A percentile compares a stretch with the other conserved stretches of the same genome.
phyloP scores from a whole-genome alignment of 176 grass and related monocot genomes.

The Ensete ventricosum region DNA sequence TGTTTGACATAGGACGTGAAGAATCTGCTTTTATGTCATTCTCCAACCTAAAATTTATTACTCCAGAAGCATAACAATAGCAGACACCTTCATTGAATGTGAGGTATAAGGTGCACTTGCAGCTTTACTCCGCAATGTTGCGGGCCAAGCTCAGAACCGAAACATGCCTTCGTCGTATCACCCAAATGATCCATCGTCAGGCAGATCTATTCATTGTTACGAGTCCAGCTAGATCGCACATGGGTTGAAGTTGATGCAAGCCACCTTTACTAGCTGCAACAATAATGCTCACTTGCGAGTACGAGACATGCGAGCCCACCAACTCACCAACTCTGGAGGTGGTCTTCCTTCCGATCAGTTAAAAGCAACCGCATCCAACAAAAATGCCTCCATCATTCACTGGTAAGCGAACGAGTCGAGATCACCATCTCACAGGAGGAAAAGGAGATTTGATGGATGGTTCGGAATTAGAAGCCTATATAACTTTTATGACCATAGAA shows the following conservation, averaged over 20 bases:
- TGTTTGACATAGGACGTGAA: neutral
- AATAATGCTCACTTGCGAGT: neutral
- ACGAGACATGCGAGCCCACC: constrained; percentile 5
- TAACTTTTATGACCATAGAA: neutral
- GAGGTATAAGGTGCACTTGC: neutral
- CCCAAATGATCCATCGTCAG: neutral
- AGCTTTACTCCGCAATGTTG: neutral
- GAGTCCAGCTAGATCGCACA: neutral
- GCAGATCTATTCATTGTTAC: neutral
- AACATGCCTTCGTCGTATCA: neutral
- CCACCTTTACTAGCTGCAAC: neutral
- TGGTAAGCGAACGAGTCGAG: neutral
- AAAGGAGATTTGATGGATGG: neutral
- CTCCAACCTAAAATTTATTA: neutral
- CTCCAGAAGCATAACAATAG: neutral
- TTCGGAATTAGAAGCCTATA: neutral
- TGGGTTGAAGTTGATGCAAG: neutral
- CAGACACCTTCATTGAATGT: neutral
- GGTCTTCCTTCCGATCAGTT: neutral
- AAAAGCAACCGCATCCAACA: neutral
- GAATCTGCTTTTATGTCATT: neutral
- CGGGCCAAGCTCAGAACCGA: neutral
- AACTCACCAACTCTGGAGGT: neutral
- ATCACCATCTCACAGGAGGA: neutral
- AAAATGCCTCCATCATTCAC: neutral